These are phyloP conservation scores for Jacaranda mimosifolia DNA, from an alignment of 257 asterid species.

Conservation along the genomic window DNA sequence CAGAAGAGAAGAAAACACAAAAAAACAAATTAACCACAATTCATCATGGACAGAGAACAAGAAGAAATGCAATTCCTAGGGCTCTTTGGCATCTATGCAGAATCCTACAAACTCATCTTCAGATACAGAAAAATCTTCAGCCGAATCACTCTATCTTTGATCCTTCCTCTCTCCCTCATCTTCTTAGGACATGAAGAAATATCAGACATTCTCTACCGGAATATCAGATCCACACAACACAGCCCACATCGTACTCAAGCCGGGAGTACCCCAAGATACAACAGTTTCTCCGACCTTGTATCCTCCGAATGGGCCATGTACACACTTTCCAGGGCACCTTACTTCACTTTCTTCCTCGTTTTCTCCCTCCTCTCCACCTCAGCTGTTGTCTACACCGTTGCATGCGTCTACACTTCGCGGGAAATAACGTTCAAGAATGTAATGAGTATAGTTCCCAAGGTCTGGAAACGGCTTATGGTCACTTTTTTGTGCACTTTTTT, in stretches of 20 bases:
- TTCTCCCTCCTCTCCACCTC: constrained; percentile 74
- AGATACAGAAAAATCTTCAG: constrained; percentile 55
- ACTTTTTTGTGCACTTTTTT: constrained; percentile 56
- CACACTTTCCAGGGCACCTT: constrained; percentile 42
- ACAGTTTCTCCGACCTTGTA: constrained; percentile 30
- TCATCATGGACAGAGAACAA: constrained; percentile 66
- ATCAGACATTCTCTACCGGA: constrained; percentile 40
- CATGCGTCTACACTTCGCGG: constrained; percentile 54
- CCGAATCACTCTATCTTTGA: constrained; percentile 61
- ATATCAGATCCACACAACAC: constrained; percentile 38
- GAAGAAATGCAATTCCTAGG: constrained; percentile 72
- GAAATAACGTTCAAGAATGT: constrained; percentile 54
- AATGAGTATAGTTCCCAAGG: constrained; percentile 66
- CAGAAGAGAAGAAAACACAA: too few relatives aligned
- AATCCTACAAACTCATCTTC: constrained; percentile 61
- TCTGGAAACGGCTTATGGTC: constrained; percentile 67
- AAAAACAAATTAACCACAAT: too few relatives aligned
- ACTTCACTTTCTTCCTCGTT: constrained; percentile 46
- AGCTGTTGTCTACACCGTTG: constrained; percentile 70
- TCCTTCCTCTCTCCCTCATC: constrained; percentile 70
- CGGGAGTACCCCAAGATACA: constrained; percentile 7
- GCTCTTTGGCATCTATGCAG: constrained; percentile 55
- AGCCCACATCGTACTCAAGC: neutral
- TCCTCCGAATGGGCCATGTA: constrained; percentile 44
- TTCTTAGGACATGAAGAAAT: constrained; percentile 58